Base-by-base conservation (phyloP, 371 early-diverging fungal species). In the Thermomucor indicae-seudaticae region DNA sequence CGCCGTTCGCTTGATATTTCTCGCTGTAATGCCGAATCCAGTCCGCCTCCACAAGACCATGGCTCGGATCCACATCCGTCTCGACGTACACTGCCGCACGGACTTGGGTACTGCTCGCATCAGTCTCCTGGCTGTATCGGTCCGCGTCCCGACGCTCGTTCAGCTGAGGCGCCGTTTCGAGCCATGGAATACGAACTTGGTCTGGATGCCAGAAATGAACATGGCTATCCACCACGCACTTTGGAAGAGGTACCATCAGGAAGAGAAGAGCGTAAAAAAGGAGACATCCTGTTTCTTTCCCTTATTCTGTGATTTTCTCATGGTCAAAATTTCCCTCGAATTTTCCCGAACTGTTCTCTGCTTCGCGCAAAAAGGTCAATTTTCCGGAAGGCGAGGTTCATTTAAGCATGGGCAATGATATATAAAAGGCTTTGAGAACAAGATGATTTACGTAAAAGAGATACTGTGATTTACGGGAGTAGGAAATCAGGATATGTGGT, bases 181-280 rank as follows among this genome's bases (percentile, higher is more conserved):
- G 28, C 68, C 70, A 70, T 7, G 74, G 62, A 8, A 70, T 47
- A 41, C 55, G 48, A 4, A 70, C 65, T 20, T 40, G 24, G 28
- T 62, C 60, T 27, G 70, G 65, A 19, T 67, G 61, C 70, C 70
- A 74, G 52, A 70, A 70, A 40, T 74, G 74, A 5, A 74, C 60
- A 54, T 74, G 74, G 10, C 62, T 35, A 14, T 74, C 74, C 27
- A 74, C 49, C 30, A 51, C 32, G 3, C 11, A 14, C 23, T 20
- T 32, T 27, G 51, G 34, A 14, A 35, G 12, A 3, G 40, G 17
- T 28, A 22, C n/a, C n/a, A n/a, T n/a, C n/a, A n/a, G n/a, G n/a
- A n/a, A n/a, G n/a, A n/a, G n/a, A n/a, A n/a, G n/a, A n/a, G n/a
- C n/a, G n/a, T n/a, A n/a, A n/a, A n/a, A n/a, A n/a, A n/a, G n/a